Base-by-base conservation (phyloP, 345 rosid genomes). In the Durio zibethinus region DNA sequence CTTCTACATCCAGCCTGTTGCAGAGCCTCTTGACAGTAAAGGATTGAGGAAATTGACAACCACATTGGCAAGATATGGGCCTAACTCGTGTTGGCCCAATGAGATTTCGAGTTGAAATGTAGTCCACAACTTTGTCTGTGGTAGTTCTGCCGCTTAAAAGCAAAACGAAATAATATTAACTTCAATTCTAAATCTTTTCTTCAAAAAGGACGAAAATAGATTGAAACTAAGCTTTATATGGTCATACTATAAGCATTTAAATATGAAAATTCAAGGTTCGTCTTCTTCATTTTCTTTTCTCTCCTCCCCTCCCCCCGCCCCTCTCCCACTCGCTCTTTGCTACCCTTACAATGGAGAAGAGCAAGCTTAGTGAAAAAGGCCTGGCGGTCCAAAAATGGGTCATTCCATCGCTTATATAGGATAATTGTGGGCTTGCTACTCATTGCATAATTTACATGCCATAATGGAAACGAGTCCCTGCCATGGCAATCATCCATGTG, bases 401-500 rank as follows among this genome's bases (percentile, higher is more conserved):
- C 14, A 25, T 57, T 57, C 62, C 33, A 27, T 25, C 54, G 27
- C 69, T 20, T 36, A 20, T 20, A 18, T 47, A 40, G 25, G 57
- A 48, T 29, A 70, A 70, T 2, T 48, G 74, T 29, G 60, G 74
- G 59, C 43, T 70, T 18, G 1, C 6, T 10, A 2, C 62, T 23
- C 31, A 15, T 57, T 23, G 3, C 12, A 3, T 16, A 57, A 23
- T 4, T 3, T 3, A 48, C 61, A 29, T 21, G 60, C 29, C 2
- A 20, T 48, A 71, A 61, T 31, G 74, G 74, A 50, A 33, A 50
- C 40, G 5, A 71, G 43, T 27, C 74, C 45, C 74, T 20, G 10
- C 29, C 21, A 42, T 48, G 27, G 15, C 42, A 68, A 68, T 21
- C 57, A 69, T 8, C 74, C 74, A 70, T 50, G 60, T 71, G 74